Evolutionary conservation across 1,139 yeast genomes (phyloP), one percentile per base, ranked within the genome.

Genomic region (Eremothecium cymbalariae): DNA sequence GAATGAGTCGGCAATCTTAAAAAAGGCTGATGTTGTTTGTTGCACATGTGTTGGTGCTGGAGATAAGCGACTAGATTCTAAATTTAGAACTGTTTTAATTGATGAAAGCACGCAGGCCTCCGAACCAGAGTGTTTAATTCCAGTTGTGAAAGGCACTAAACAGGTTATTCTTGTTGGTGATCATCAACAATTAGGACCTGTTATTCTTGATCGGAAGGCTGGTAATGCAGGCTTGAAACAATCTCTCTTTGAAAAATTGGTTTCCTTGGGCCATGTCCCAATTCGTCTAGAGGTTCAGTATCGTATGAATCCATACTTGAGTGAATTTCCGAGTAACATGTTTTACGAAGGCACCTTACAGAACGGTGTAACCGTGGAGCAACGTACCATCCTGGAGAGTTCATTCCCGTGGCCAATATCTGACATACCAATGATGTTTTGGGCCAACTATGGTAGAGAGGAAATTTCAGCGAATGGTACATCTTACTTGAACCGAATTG

Each of bases 71-170:
- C 62, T 86, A 33, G 56, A 60, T 6, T 58, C 62, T 3, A 65
- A 70, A 32, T 86, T 86, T 60, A 67, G 85, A 50, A 72, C 88
- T 0, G 94, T 85, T 3, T 65, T 88, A 41, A 80, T 88, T 40
- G 97, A 88, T 61, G 97, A 88, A 62, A 78, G 86, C 53, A 85
- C 96, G 0, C 96, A 88, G 60, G 93, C 96, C 1, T 74, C 90
- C 1, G 97, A 88, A 57, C 95, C 96, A 0, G 95, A 85, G 57
- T 75, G 82, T 48, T 66, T 88, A 50, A 84, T 88, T 42, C 95
- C 97, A 6, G 74, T 86, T 31, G 88, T 81, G 2, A 81, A 78
- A 48, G 95, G 95, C 19, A 85, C 94, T 37, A 81, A 81, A 53
- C 95, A 86, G 54, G 86, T 85, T 3, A 74, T 86, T 32, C 64